Evolutionary conservation across 257 asterid species (phyloP), one percentile per base, ranked within the genome.

Genomic region (Pogostemon cablin): DNA sequence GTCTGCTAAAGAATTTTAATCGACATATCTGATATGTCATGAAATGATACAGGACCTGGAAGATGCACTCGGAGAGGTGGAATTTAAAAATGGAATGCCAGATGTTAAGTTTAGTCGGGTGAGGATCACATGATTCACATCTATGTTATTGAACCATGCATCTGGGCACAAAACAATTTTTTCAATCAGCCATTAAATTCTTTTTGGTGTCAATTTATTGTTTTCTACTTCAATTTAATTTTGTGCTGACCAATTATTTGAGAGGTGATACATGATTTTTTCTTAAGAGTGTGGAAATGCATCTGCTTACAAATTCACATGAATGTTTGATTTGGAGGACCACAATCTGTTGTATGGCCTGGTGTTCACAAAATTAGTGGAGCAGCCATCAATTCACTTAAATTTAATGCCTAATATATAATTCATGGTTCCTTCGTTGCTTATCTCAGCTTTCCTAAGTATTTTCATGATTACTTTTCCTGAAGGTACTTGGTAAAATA

Each of bases 101-200:
- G 85, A 91, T 75, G 77, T 86, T 83, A 93, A 87, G 86, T 93
- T 93, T 81, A 93, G 99, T 77, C 90, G 78, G 90, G 99, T 93
- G 82, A 89, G 96, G 41, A 68, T 72, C 75, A 46, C 57, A 34
- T 65, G 96, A 38, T 64, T 72, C 75, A 46, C 57, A 34, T 65
- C 62, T 59, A 32, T 71, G 60, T 39, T 61, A 39, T 44, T 67
- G 60, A 43, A 63, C 68, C 12, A 9, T 65, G 67, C 64, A 39
- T 56, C 57, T 48, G 49, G 49, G 46, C 12, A 20, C 58, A 39
- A 37, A 40, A 20, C 74, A 42, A 53, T 44, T 44, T 48, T 48
- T 41, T 46, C 34, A 43, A 43, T 53, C 44, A 12, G 68, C 46
- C 6, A 34, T 64, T 40, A 37, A 68, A 34, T 52, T 60, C 7